Conservation (phyloP, 2,329 filamentous ascomycete species). For the Hysterium pulicare region DNA sequence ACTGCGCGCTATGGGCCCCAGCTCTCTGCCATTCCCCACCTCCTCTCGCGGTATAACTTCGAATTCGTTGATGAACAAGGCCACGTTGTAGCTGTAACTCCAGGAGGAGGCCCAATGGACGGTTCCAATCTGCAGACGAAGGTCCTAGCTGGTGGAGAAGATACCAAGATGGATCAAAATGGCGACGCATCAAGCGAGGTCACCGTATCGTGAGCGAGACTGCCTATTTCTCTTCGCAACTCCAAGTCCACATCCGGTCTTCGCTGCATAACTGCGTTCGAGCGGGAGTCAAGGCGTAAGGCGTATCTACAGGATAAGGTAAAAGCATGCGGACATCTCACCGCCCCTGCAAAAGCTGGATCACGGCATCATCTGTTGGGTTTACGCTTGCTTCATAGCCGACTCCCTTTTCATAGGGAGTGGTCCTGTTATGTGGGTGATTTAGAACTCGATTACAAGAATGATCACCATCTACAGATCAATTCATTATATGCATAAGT, state of each 20-base stretch:
- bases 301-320: too few species aligned
- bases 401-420: background rate
- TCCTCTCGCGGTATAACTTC: conserved; percentile 93
- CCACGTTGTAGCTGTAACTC: conserved; percentile 79
- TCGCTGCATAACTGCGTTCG: background rate
- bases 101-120: conserved; percentile 57
- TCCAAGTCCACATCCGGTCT: background rate
- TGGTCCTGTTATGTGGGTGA: background rate
- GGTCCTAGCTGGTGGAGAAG: conserved; percentile 36
- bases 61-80: conserved; percentile 95
- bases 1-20: conserved; percentile 92
- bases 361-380: background rate
- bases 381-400: background rate
- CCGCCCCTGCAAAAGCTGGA: background rate
- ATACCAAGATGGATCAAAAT: conserved; percentile 36
- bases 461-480: background rate
- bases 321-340: too few species aligned
- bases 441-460: background rate
- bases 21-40: conserved; percentile 90
- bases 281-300: conserved; percentile 3
- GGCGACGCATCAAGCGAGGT: conserved; percentile 33
- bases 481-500: background rate
- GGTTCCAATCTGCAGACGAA: conserved; percentile 28
- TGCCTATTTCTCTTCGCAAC: background rate
- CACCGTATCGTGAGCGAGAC: background rate